Evolutionary conservation across 352 stramenopile species (phyloP), one percentile per base, ranked within the genome.

Genomic region (Phytophthora nicotianae): DNA sequence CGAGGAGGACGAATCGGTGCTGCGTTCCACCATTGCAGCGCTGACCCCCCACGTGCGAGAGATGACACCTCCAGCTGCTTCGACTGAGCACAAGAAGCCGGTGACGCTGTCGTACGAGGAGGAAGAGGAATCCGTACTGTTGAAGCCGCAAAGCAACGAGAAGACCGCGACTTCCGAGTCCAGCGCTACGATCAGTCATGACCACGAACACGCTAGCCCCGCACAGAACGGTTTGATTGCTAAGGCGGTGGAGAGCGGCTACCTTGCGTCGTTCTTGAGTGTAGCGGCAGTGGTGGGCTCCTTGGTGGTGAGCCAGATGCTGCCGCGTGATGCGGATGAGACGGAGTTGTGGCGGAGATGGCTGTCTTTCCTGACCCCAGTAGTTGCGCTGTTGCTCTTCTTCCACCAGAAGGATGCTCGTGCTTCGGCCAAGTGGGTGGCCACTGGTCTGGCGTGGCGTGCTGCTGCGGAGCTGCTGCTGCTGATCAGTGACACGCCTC

Each of bases 361-460:
- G 81, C 56, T 93, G 37, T 72, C 81, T 38, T 85, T 89, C 56
- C 69, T 93, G 21, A 88, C 75, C 23, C 81, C 81, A 29, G 50
- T 88, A 14, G 65, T 91, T 10, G 76, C 84, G 38, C 58, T 93
- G 50, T 68, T 93, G 46, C 65, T 90, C 14, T 88, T 91, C 50
- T 87, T 93, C 61, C 69, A 91, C 69, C 85, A 91, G 63, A 80
- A 81, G 26, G 82, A 93, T 68, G 71, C 71, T 23, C 85, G 84
- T n/a, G 40, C 69, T 48, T 88, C 79, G 19, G 81, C 76, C 19
- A 93, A 89, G 71, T 95, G 86, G 86, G 75, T 93, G 40, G 86
- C 86, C 8, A 90, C 91, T 64, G 79, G 79, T 37, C 70, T 95
- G n/a, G 68, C 79, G 8, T 95, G 86, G 86, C 83, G 86, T 50